Evolutionary conservation across 768 basidiomycete species (phyloP), one percentile per base, ranked within the genome.

Genomic region (Tylopilus plumbeoviolaceoides): DNA sequence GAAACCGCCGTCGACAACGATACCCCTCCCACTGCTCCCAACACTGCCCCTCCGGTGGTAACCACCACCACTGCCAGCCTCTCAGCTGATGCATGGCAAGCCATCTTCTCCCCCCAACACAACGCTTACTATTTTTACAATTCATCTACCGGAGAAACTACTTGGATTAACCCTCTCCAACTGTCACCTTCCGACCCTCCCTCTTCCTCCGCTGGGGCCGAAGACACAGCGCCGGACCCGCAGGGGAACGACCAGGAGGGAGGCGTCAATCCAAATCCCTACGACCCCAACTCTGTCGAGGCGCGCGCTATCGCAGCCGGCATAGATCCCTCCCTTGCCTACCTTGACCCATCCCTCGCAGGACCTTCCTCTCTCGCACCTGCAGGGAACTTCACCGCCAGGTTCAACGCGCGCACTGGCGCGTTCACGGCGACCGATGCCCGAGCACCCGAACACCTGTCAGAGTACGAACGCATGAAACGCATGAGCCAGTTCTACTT

Each of bases 401-500:
- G 82, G 62, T 91, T 90, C 75, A 91, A 90, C 60, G 83, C 88
- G 1, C 85, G 88, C 48, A 91, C 90, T 0, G 90, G 90, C 7
- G 75, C 84, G 46, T 91, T 93, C 59, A 70, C 89, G 10, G 76
- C 79, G 17, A 63, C 74, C 4, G 84, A 88, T 48, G 81, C 78
- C 15, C 81, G 90, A 23, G 83, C 88, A 48, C 89, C 91, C 7
- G 70, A 79, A 4, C 89, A 91, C 62, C 66, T 93, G 47, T 86
- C 84, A 17, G 91, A 92, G 64, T 89, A 81, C 58, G 89, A 91
- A 58, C 82, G 90, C 6, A 84, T 83, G 62, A 69, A 70, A 27
- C 80, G 91, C 40, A 92, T 92, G 90, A 90, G 87, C 74, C 80
- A 85, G 63, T 87, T 89, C 61, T 93, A 90, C 70, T 93, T 93